Evolutionary conservation across 2,329 filamentous ascomycete genomes (phyloP).

Genomic region (Pseudopithomyces chartarum): DNA sequence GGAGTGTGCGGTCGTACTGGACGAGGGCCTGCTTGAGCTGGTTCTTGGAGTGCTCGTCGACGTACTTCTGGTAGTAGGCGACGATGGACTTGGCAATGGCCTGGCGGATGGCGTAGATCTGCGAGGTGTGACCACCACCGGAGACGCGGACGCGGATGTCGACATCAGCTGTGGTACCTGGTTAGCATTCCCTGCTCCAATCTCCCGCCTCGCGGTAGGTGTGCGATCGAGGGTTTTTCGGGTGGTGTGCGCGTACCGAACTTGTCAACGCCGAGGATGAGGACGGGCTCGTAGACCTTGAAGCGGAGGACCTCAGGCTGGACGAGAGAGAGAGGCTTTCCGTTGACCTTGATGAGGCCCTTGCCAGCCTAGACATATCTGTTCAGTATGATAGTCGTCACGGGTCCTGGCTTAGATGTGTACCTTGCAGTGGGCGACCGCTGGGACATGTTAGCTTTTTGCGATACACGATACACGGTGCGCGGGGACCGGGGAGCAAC

Average conservation of each 20-base stretch:
- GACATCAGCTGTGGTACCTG: conserved; percentile 65
- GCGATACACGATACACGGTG: neutral
- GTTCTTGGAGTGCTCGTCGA: conserved; percentile 99
- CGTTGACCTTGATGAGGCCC: conserved; percentile 98
- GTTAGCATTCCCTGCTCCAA: conserved; percentile 16
- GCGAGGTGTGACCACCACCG: conserved; percentile 96
- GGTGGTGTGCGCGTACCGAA: conserved; percentile 69
- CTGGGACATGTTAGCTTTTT: conserved; percentile 53
- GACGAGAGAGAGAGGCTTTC: conserved; percentile 89
- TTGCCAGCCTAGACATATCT: conserved; percentile 64
- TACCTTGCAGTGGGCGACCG: conserved; percentile 94
- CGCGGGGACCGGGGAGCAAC: conserved; percentile 11
- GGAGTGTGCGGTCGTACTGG: conserved; percentile 93
- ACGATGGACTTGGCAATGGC: conserved; percentile 96
- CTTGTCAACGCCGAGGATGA: conserved; percentile 97
- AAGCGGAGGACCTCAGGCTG: conserved; percentile 97
- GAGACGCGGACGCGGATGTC: conserved; percentile 97
- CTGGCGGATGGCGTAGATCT: conserved; percentile 98
- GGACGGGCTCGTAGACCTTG: conserved; percentile 99
- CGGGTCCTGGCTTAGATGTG: conserved; percentile 40
- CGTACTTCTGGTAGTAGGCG: conserved; percentile 99
- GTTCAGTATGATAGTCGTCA: conserved; percentile 33
- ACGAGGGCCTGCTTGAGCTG: conserved; percentile 96
- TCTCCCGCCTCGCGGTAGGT: conserved; percentile 8
- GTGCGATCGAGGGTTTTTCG: too few species aligned